Base-by-base conservation (phyloP, 257 asterid genomes). In the Mentha longifolia region DNA sequence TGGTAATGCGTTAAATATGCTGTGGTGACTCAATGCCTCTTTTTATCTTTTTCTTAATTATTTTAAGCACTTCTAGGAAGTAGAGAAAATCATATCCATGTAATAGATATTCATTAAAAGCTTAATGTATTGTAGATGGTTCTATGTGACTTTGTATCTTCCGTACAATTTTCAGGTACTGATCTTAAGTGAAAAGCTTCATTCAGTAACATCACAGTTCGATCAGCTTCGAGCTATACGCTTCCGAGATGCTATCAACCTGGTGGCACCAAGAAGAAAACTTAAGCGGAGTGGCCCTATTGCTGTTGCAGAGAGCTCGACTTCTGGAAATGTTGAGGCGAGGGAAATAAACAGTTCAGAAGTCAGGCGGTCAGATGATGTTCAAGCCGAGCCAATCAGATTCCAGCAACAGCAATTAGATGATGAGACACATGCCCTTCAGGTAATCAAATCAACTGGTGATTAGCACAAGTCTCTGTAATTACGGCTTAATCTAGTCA, bases 161-260 rank as follows among this genome's bases (percentile, higher is more conserved):
- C 46, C 33, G 50, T 72, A 55, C 28, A 46, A 49, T 14, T 74
- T 25, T 67, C 86, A 94, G 99, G 95, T 95, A 57, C 74, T 95
- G 75, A 95, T 95, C 80, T 79, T 89, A 78, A 86, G 99, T 49
- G 97, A 95, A 82, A 95, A 84, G 82, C 96, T 92, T 68, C 95
- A 88, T 73, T 81, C 87, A 15, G 98, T 92, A 65, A 85, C 99
- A 37, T 92, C 97, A 37, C 86, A 84, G 74, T 95, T 91, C 75
- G 99, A 95, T 79, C 87, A 82, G 79, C 89, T 95, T 67, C 85
- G 98, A 82, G 99, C 98, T 61, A 15, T 92, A 68, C 96, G 95
- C 45, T 95, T 89, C 86, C 99, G 87, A 84, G 96, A 95, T 62
- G 94, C 92, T 47, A 86, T 95, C 66, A 92, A 89, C 80, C 84